Base-by-base conservation (phyloP, 345 rosid genomes). In the Ceriops tagal region DNA sequence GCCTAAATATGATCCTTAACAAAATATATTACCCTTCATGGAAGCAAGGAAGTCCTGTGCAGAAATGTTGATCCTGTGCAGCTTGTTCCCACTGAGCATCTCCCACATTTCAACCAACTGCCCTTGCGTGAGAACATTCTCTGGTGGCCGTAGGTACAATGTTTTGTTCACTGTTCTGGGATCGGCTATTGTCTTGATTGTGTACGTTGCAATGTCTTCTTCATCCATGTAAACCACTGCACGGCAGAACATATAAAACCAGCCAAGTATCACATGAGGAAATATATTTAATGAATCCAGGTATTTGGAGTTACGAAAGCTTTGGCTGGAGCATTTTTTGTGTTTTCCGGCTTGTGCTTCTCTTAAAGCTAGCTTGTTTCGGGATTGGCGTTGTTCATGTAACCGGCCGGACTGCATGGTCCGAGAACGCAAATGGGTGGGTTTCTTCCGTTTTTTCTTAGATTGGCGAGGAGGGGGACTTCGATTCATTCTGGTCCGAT, bases 71-170 rank as follows among this genome's bases (percentile, higher is more conserved):
- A 63, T 74, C 75, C 91, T 89, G 10, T 87, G 79, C 11, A 78
- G 73, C 31, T 71, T 62, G 20, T 78, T 77, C 21, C 92, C 88
- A 0, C 71, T 68, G 18, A 93, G 79, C 58, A 82, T 84, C 65
- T 93, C 96, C 98, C 98, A 93, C 0, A 75, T 85, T 55, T 79
- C 78, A 56, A 88, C 87, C 10, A 88, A 65, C 70, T 91, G 76
- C 2, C 62, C 69, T 9, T 87, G 98, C 0, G 95, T 70, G 3
- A 91, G 86, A 66, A 86, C 71, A 63, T 89, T 93, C 11, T 71
- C 82, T 0, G 81, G 85, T 6, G 88, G 88, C 79, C 83, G 81
- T 2, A 88, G 63, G 68, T 84, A 81, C 59, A 89, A 58, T 0
- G 98, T 91, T 65, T 83, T 93, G 79, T 87, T 93, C 67, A 81